These are phyloP conservation scores for Trichomonascaceae sp. DNA, from an alignment of 1,139 yeast genomes.

Conservation along the genomic window DNA sequence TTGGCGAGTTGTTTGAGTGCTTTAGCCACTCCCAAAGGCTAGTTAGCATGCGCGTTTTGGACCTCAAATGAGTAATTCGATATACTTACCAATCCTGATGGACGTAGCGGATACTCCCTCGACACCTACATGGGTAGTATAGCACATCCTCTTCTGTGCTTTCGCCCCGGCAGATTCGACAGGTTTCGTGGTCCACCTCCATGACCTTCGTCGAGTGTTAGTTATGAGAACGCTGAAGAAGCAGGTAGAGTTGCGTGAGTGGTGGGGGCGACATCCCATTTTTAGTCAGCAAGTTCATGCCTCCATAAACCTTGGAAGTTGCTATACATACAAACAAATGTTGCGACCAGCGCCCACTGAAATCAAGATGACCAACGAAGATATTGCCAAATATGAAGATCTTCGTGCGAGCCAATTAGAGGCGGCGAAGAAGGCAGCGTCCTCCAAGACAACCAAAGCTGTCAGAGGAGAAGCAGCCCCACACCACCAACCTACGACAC, in stretches of 20 bases:
- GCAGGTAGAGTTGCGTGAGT: no score
- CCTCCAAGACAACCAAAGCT: no score
- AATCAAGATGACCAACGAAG: conserved; percentile 2
- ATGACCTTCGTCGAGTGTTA: no score
- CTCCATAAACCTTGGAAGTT: no score
- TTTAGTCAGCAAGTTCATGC: no score
- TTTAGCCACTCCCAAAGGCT: conserved; percentile 72
- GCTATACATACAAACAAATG: background rate
- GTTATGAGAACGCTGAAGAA: no score
- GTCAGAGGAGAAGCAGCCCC: no score
- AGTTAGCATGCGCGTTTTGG: background rate
- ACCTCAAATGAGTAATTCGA: background rate
- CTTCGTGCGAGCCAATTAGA: background rate
- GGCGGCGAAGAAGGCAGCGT: no score
- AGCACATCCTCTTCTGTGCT: conserved; percentile 69
- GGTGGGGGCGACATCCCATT: no score
- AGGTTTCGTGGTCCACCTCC: conserved; percentile 34
- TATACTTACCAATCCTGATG: conserved; percentile 71
- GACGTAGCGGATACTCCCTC: conserved; percentile 85
- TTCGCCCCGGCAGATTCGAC: conserved; percentile 92
- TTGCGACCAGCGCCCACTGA: background rate
- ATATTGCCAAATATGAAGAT: background rate
- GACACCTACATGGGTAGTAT: conserved; percentile 84
- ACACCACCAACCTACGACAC: no score
- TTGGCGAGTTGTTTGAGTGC: conserved; percentile 44